Conservation (phyloP, 164 flowering plant species). For the Saururus chinensis region DNA sequence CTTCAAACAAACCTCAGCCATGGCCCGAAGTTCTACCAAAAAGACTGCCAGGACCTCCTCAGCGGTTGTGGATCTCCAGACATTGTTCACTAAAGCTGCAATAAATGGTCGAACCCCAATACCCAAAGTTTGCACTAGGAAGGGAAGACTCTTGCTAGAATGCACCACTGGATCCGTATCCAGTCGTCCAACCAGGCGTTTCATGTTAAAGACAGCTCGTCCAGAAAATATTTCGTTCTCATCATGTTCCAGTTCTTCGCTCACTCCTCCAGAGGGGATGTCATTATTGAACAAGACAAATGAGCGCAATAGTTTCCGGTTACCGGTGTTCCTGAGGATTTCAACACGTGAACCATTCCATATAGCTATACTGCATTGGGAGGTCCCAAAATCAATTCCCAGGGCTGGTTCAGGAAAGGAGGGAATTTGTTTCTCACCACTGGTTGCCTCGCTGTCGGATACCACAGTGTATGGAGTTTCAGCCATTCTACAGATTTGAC, state of each 20-base stretch:
- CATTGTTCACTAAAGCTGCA: slow-evolving; percentile 78
- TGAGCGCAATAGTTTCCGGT: slow-evolving; percentile 60
- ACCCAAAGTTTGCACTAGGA: slow-evolving; percentile 70
- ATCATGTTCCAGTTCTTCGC: slow-evolving; percentile 29
- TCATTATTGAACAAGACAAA: slow-evolving; percentile 70
- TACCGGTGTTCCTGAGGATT: slow-evolving; percentile 56
- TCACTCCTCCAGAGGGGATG: slow-evolving; percentile 61
- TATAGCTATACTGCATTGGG: slow-evolving; percentile 70
- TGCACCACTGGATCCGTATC: slow-evolving; percentile 92
- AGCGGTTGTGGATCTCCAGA: slow-evolving; percentile 84
- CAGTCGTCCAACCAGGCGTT: slow-evolving; percentile 72
- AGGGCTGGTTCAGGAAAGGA: slow-evolving; percentile 58
- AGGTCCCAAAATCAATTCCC: slow-evolving; percentile 88
- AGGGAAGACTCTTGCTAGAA: slow-evolving; percentile 67
- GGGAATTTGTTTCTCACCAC: slow-evolving; percentile 46
- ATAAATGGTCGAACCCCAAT: slow-evolving; percentile 81
- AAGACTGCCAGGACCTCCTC: slow-evolving; percentile 87
- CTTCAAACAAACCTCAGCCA: slow-evolving; percentile 65
- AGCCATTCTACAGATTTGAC: slow-evolving; percentile 30
- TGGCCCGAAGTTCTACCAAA: slow-evolving; percentile 56
- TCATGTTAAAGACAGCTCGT: slow-evolving; percentile 79
- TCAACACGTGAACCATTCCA: slow-evolving; percentile 83
- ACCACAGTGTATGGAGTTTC: slow-evolving; percentile 75
- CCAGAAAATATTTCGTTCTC: slow-evolving; percentile 75
- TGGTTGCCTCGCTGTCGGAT: slow-evolving; percentile 73